Base-by-base conservation (phyloP, 352 stramenopile genomes). In the Phytophthora parvispora region DNA sequence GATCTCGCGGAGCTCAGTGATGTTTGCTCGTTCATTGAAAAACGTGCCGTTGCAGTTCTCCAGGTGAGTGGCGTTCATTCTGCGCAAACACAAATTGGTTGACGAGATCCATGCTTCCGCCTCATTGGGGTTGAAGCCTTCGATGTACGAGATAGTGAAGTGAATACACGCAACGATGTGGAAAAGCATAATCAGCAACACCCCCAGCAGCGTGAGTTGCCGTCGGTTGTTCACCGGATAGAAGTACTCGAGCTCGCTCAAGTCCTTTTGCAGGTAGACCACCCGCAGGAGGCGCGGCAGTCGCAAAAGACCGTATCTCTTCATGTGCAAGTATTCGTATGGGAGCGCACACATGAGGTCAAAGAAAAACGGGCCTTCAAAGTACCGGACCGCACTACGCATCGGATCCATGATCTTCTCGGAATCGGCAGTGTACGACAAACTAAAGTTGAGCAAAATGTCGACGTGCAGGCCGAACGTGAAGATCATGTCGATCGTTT, bases 401-500 rank as follows among this genome's bases (percentile, higher is more conserved):
- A 52, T 60, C 1, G 83, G 72, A 16, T 89, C 72, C 27, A 77
- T 62, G 28, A 91, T 91, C 42, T 82, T 91, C 56, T 91, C 83
- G 0, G 81, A 72, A 29, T 89, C 67, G 6, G 55, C 36, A 1
- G 69, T 71, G 57, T 80, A 91, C 25, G 80, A 85, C 1, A 89
- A 61, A n/a, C 84, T 87, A 24, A 89, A 77, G 57, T 87, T 91
- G 6, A 88, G 38, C 20, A 87, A 69, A 12, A 90, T 68, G 27
- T 91, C 83, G 10, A 70, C 59, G 9, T 68, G 67, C 5, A 91
- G 47, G 1, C 74, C 43, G 12, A 77, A 5, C 40, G 79, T 77
- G 6, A 72, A 75, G 12, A 90, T 6, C 0, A 47, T 36, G 45
- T 90, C 86, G 0, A 78, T 2, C 3, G 55, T 13, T 25, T 66